phyloP scores from a whole-genome alignment of 2,329 filamentous ascomycete species.

The Colletotrichum liaoningense region DNA sequence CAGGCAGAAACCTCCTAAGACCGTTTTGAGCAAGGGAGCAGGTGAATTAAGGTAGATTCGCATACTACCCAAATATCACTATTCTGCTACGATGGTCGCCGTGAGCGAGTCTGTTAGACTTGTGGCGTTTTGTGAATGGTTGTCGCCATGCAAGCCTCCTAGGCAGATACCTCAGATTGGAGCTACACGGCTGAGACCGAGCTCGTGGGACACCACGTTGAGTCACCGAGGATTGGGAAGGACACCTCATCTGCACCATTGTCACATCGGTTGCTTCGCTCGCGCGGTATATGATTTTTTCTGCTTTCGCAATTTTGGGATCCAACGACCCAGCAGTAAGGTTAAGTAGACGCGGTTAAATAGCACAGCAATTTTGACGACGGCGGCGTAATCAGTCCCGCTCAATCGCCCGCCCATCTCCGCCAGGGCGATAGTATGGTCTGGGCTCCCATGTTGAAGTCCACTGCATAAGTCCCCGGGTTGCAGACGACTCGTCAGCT shows the following conservation, averaged over 20 bases:
- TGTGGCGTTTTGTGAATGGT: neutral
- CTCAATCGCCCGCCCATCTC: neutral
- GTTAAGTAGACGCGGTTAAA: neutral
- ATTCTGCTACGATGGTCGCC: neutral
- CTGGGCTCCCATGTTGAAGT: neutral
- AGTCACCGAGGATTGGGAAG: neutral
- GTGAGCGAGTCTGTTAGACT: neutral
- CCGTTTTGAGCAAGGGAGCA: neutral
- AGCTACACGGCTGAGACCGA: neutral
- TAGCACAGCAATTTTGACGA: neutral
- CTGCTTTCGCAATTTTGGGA: neutral
- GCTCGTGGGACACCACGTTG: neutral
- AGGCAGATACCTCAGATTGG: conserved; percentile 11
- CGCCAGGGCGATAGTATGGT: neutral
- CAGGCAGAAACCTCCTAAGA: neutral
- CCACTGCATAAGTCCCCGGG: neutral
- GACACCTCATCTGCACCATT: neutral
- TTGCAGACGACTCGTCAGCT: neutral
- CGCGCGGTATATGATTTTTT: neutral
- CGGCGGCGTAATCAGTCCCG: neutral
- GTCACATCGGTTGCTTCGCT: neutral
- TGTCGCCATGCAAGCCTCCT: neutral
- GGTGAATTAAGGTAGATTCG: neutral
- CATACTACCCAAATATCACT: neutral
- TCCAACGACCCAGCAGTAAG: neutral